Base-by-base conservation (phyloP, 257 asterid species). In the Primulina eburnea region DNA sequence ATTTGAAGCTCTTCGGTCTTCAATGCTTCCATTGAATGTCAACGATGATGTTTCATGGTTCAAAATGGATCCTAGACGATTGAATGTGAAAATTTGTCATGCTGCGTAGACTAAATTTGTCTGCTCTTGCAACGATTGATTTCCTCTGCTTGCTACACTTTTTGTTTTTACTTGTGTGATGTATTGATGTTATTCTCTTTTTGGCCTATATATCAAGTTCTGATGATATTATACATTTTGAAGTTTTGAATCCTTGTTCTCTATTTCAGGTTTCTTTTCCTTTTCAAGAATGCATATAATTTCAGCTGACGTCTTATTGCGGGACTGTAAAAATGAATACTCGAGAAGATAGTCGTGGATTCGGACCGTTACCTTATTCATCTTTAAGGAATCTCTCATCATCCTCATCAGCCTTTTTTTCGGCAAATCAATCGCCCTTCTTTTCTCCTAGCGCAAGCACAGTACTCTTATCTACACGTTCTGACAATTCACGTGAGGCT, bases 391-490 rank as follows among this genome's bases (percentile, higher is more conserved):
- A 86, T 78, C 78, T 89, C 20, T 94, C 99, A 14, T 91, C 99
- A 2, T 89, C 98, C 10, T 94, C 99, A 12, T 91, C 97, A 4
- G 83, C 92, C 33, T 91, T 94, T 81, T 91, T 85, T 76, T 94
- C 98, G 5, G 99, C 99, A 12, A 86, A 86, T 62, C 99, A 94
- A 65, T 94, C 99, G 0, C 97, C 98, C 7, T 84, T 90, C 82
- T 83, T 90, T 83, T 91, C 98, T 47, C 99, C 99, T 14, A 94
- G 69, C 59, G 71, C 88, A 16, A 37, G 82, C 12, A 50, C 71
- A 1, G 58, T 67, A 60, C 82, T 71, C 32, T 57, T 70, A 76
- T 74, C 84, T 0, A 63, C 81, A 0, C 79, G 79, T n/a, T 74
- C 82, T 2, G 82, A 78, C 16, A 71, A 77, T 24, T 72, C 69